Conservation (phyloP, 108 stramenopile species). For the Parietichytrium sp. region DNA sequence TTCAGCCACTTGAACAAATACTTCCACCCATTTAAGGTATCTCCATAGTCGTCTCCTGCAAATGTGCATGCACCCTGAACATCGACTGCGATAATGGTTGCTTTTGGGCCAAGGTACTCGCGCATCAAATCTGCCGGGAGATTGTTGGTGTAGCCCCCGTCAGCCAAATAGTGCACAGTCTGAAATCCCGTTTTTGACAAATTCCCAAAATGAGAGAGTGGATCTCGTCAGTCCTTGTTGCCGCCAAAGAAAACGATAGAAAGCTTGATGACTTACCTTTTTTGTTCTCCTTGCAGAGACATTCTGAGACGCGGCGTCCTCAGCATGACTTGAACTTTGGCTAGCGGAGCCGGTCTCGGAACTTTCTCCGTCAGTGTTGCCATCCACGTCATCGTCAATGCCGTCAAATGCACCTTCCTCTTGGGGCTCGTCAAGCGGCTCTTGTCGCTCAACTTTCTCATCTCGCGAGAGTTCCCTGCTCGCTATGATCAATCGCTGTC, state of each 20-base stretch:
- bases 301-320: no score
- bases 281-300: neutral
- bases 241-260: no score
- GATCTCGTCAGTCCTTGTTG: no score
- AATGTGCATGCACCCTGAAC: conserved; percentile 37
- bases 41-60: conserved; percentile 44
- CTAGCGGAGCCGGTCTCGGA: neutral
- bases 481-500: no score
- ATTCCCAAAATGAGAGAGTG: no score
- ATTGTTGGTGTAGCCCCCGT: conserved; percentile 55
- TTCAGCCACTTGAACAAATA: conserved; percentile 24
- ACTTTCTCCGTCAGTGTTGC: neutral
- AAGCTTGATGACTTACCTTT: no score
- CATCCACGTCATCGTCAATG: neutral
- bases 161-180: conserved; percentile 42
- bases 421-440: neutral
- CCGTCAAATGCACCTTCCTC: neutral
- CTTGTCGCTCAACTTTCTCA: neutral
- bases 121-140: conserved; percentile 47
- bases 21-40: neutral
- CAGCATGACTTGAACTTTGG: no score
- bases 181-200: no score
- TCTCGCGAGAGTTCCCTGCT: no score
- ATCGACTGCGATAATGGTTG: conserved; percentile 41
- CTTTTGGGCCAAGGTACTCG: neutral